Conservation (phyloP, 2,329 filamentous ascomycete species). For the Aureobasidium sp. region DNA sequence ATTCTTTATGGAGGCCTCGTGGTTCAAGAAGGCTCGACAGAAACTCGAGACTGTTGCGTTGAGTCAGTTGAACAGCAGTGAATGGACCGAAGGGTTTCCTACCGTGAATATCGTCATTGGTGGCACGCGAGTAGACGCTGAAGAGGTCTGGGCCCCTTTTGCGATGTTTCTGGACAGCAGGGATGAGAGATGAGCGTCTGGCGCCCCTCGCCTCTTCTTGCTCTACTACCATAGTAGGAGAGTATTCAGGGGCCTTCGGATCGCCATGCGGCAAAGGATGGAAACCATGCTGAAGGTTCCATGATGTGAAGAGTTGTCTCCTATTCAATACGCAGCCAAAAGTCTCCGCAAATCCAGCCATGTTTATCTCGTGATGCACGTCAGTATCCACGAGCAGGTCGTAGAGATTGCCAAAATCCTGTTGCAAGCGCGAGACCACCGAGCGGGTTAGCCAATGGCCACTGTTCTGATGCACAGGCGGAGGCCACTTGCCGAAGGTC, state of each 20-base stretch:
- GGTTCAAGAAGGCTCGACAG: constrained; percentile 28
- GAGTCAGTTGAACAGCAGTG: background rate
- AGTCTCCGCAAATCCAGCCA: background rate
- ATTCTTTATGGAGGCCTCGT: constrained; percentile 33
- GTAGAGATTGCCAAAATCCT: constrained; percentile 62
- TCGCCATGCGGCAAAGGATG: constrained; percentile 52
- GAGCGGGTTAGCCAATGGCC: constrained; percentile 53
- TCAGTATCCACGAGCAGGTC: constrained; percentile 58
- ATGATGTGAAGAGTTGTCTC: constrained; percentile 27
- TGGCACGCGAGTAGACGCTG: constrained; percentile 1
- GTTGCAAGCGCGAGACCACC: constrained; percentile 51
- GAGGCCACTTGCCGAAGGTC: constrained; percentile 56
- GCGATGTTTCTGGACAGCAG: constrained; percentile 1
- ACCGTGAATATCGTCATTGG: background rate
- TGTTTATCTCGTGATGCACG: background rate
- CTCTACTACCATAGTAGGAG: background rate
- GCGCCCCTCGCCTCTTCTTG: background rate
- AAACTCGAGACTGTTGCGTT: background rate
- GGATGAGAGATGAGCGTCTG: background rate
- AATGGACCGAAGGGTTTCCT: background rate
- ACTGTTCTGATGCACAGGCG: constrained; percentile 16
- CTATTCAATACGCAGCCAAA: background rate
- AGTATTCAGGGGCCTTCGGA: constrained; percentile 50
- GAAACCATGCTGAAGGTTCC: constrained; percentile 45
- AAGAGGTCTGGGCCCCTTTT: background rate